A percentile compares a stretch with the other conserved stretches of the same genome.
phyloP scores from a whole-genome alignment of 2,329 filamentous ascomycete genomes.

The Lecanicillium sp. region DNA sequence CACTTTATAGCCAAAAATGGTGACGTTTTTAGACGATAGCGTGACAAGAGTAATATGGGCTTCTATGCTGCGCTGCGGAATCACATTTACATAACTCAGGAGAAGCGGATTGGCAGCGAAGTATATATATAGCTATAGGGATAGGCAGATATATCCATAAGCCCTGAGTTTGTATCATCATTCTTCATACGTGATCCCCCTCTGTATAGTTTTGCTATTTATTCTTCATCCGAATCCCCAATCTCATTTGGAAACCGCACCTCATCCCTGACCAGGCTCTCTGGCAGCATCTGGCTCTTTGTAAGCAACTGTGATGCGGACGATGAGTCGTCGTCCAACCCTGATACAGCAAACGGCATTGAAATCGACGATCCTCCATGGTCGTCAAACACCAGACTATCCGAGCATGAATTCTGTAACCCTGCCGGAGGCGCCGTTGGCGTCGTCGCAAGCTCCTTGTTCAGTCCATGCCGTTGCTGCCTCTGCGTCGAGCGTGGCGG shows the following conservation, averaged over 20 bases:
- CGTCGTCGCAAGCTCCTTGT: not conserved
- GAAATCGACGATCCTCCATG: constrained; percentile 13
- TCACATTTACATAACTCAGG: too few species aligned
- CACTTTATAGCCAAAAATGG: too few species aligned
- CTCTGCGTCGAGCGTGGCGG: not conserved
- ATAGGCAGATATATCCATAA: too few species aligned
- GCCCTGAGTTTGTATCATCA: too few species aligned
- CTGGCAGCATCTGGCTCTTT: constrained; percentile 45
- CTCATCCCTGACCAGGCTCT: constrained; percentile 33
- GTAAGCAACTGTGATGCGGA: constrained; percentile 39
- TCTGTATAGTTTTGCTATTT: not conserved
- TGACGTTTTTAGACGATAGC: too few species aligned
- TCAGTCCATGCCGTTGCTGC: not conserved
- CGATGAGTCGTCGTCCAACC: constrained; percentile 1
- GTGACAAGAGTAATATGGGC: too few species aligned
- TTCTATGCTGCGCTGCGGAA: too few species aligned
- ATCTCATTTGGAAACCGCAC: constrained; percentile 22
- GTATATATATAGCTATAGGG: too few species aligned
- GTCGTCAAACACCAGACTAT: constrained; percentile 16
- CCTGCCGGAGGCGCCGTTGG: not conserved
- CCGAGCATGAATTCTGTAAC: not conserved
- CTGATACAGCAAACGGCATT: constrained; percentile 5
- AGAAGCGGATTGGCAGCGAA: too few species aligned
- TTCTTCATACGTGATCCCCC: too few species aligned
- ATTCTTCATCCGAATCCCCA: constrained; percentile 29